phyloP scores from a whole-genome alignment of 148 eudicot species.

The Nepenthes mirabilis region DNA sequence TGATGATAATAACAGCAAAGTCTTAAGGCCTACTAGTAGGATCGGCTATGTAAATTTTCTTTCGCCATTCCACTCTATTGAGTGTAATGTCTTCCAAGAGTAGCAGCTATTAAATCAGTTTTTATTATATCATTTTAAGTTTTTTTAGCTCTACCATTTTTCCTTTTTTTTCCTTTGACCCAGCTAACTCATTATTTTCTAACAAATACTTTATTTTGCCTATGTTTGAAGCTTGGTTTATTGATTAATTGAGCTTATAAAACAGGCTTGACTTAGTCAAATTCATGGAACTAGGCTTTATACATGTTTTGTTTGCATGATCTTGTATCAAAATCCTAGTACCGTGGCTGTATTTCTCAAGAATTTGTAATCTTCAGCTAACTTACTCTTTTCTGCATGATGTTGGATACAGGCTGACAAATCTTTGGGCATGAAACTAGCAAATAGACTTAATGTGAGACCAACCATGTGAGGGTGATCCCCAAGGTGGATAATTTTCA shows the following conservation, averaged over 20 bases:
- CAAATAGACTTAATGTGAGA: conserved; percentile 5
- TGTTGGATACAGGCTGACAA: conserved; percentile 1
- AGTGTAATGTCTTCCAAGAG: no score
- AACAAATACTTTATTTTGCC: no score
- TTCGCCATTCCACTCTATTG: background rate
- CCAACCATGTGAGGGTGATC: conserved; percentile 2
- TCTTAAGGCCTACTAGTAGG: no score
- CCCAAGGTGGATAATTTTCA: background rate
- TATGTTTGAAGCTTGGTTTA: no score
- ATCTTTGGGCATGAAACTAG: conserved; percentile 5
- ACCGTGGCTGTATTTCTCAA: background rate
- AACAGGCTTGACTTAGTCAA: background rate
- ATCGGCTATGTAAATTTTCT: background rate
- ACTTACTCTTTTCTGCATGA: background rate
- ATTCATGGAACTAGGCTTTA: no score
- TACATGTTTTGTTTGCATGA: no score
- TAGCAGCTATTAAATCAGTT: no score
- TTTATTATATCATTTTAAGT: no score
- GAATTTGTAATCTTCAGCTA: background rate
- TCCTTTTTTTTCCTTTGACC: no score
- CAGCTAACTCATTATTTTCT: no score
- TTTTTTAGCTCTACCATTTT: no score
- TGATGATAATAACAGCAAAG: no score
- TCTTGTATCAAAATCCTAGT: background rate
- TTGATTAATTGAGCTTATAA: background rate